These are phyloP conservation scores for Mycena galopus DNA, from an alignment of 768 basidiomycete species.

Conservation along the genomic window DNA sequence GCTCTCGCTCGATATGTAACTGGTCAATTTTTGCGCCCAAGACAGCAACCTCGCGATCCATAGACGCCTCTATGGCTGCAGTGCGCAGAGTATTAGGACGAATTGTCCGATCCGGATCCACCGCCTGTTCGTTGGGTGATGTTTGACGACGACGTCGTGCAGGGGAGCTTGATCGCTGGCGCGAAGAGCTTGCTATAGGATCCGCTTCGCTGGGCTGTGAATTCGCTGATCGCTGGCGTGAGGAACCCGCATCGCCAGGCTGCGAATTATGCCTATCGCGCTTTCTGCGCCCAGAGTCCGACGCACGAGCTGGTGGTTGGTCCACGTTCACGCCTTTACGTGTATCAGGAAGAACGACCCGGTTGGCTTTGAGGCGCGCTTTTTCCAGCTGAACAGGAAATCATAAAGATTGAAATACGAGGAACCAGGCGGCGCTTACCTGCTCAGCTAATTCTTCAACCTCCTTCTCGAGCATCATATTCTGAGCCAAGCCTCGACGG, in stretches of 20 bases:
- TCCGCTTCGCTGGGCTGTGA: background rate
- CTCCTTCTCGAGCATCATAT: constrained; percentile 6
- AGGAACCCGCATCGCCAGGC: background rate
- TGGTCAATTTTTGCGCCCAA: constrained; percentile 52
- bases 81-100: constrained; percentile 9
- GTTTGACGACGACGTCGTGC: background rate
- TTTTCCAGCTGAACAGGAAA: background rate
- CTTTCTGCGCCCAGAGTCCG: background rate
- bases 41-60: constrained; percentile 53
- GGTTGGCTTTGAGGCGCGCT: background rate
- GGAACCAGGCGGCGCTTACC: background rate
- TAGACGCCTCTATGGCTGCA: constrained; percentile 1
- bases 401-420: background rate
- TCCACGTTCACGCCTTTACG: background rate
- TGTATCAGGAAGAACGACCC: background rate
- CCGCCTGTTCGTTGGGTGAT: background rate
- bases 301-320: background rate
- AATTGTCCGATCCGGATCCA: constrained; percentile 21
- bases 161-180: background rate
- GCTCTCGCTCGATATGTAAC: constrained; percentile 53
- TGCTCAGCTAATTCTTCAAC: background rate
- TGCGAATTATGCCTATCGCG: background rate
- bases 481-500: background rate
- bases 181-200: background rate
- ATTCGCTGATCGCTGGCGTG: background rate